These are phyloP conservation scores for Monosporascus ibericus DNA, from an alignment of 2,329 filamentous ascomycete genomes.

Conservation along the genomic window DNA sequence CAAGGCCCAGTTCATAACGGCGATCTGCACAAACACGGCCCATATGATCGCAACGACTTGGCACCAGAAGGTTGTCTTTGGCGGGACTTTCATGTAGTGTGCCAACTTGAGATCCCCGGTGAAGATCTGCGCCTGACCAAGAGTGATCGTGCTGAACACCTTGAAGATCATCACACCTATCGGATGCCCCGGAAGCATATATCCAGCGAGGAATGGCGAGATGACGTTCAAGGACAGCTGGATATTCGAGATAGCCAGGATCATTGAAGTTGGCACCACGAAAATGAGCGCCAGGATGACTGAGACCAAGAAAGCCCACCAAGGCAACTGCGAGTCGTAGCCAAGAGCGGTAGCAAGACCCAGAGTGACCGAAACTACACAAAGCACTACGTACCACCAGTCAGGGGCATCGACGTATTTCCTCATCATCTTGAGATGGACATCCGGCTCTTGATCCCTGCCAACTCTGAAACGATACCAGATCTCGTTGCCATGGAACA, in stretches of 20 bases:
- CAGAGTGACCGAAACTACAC: conserved; percentile 40
- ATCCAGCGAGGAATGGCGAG: conserved; percentile 49
- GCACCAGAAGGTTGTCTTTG: conserved; percentile 41
- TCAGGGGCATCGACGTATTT: conserved; percentile 46
- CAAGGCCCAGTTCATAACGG: conserved; percentile 42
- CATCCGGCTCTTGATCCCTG: conserved; percentile 41
- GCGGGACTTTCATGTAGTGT: conserved; percentile 36
- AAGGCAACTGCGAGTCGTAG: conserved; percentile 42
- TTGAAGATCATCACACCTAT: conserved; percentile 54
- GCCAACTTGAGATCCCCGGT: conserved; percentile 29
- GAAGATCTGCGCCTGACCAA: conserved; percentile 31
- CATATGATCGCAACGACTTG: conserved; percentile 45
- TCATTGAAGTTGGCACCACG: conserved; percentile 39
- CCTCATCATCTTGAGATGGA: conserved; percentile 46
- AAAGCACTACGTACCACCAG: conserved; percentile 47
- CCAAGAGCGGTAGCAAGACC: conserved; percentile 38
- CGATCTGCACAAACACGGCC: conserved; percentile 41
- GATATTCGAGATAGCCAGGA: conserved; percentile 47
- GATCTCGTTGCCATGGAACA: conserved; percentile 37
- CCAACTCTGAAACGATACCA: conserved; percentile 38
- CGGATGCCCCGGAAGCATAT: conserved; percentile 51
- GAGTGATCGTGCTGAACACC: conserved; percentile 36
- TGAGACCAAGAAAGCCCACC: conserved; percentile 48
- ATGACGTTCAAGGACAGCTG: conserved; percentile 46
- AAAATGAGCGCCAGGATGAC: conserved; percentile 39